A percentile compares a stretch with the other conserved stretches of the same genome.
These are phyloP conservation scores for Mitragyna speciosa DNA, from an alignment of 257 asterid species.

Conservation along the genomic window DNA sequence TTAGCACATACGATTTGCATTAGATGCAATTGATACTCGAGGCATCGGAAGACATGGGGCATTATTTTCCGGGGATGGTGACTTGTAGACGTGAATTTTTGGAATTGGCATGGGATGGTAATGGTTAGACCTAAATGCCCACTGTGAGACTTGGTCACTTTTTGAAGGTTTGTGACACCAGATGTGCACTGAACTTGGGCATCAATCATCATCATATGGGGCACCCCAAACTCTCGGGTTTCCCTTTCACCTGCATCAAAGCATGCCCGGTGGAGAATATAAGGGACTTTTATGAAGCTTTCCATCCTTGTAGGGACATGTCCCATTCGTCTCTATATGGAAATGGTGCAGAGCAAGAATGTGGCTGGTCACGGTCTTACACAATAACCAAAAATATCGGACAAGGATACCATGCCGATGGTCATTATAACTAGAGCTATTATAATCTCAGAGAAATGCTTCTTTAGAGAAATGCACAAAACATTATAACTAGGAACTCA, in stretches of 20 bases:
- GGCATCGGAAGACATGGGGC: background rate
- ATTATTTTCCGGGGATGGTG: constrained; percentile 11
- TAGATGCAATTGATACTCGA: background rate
- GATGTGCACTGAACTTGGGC: constrained; percentile 32
- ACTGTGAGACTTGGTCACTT: constrained; percentile 4
- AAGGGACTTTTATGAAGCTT: constrained; percentile 2
- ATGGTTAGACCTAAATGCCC: background rate
- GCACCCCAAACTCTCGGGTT: constrained; percentile 12
- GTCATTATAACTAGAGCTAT: no score
- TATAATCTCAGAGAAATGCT: no score
- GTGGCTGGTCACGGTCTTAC: no score
- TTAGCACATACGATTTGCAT: background rate
- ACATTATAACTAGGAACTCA: no score
- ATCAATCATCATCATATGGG: constrained; percentile 16
- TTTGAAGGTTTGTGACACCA: background rate
- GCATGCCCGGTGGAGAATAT: background rate
- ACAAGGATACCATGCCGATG: no score
- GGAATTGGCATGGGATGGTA: background rate
- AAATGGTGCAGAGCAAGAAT: no score
- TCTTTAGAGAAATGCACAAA: no score
- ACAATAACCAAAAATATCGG: no score
- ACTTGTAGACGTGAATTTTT: background rate
- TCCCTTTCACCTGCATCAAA: background rate
- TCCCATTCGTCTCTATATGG: background rate
- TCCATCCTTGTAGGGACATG: constrained; percentile 26